These are phyloP conservation scores for Antitrichia curtipendula DNA, from an alignment of 225 moss, liverwort and hornwort genomes.

Conservation along the genomic window DNA sequence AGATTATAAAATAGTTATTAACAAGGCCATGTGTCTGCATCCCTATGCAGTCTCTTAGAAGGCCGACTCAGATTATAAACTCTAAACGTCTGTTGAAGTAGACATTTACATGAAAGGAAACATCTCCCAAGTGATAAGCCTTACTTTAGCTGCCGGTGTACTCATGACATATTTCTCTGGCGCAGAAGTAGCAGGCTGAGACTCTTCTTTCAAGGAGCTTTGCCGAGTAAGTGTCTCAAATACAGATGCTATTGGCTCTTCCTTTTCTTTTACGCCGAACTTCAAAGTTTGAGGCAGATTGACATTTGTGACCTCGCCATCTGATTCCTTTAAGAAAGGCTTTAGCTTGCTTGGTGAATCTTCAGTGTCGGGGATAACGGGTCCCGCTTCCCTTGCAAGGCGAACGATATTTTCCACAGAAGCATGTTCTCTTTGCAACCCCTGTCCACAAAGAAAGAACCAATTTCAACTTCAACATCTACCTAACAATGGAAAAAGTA, in stretches of 20 bases:
- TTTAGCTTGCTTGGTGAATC: background rate
- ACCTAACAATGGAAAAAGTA: background rate
- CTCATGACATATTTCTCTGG: constrained; percentile 69
- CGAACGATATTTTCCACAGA: constrained; percentile 91
- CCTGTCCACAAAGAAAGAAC: constrained; percentile 22
- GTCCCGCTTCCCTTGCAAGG: constrained; percentile 78
- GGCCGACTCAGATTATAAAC: background rate
- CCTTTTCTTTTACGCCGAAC: constrained; percentile 24
- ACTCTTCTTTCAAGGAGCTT: constrained; percentile 35
- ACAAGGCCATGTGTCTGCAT: background rate
- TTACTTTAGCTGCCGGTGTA: constrained; percentile 65
- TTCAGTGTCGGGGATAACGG: constrained; percentile 23
- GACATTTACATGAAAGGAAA: background rate
- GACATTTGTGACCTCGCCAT: background rate
- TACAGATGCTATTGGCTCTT: constrained; percentile 14
- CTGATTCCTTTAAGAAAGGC: background rate
- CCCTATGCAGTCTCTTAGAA: background rate
- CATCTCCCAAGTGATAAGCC: background rate
- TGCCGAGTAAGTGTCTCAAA: constrained; percentile 71
- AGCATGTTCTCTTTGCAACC: constrained; percentile 76
- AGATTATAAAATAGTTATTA: background rate
- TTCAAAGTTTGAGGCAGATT: background rate
- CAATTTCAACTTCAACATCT: background rate
- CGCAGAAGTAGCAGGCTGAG: background rate
- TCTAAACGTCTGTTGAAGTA: background rate